Evolutionary conservation across 257 asterid species (phyloP).

Genomic region (Oldenlandia corymbosa): DNA sequence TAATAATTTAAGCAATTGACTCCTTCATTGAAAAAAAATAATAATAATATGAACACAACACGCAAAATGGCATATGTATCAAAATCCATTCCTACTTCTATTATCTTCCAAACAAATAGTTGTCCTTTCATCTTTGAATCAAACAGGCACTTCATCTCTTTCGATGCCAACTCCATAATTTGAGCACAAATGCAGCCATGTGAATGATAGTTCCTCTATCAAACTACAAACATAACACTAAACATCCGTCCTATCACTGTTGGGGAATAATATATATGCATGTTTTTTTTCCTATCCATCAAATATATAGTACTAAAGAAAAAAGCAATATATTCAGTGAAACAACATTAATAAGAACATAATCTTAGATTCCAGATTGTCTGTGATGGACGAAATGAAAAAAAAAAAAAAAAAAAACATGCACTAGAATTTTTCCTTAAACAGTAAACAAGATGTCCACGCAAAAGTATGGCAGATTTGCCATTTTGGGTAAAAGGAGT

Average conservation of each 20-base stretch:
- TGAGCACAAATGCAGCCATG: constrained; percentile 21
- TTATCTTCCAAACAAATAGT: not conserved
- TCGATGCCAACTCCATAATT: constrained; percentile 14
- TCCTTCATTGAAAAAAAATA: no score
- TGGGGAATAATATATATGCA: constrained; percentile 27
- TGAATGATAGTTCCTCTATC: not conserved
- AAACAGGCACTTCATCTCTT: not conserved
- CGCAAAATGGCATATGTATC: not conserved
- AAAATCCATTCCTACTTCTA: no score
- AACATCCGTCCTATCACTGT: constrained; percentile 27
- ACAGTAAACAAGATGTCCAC: constrained; percentile 4
- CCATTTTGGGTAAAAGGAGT: constrained; percentile 13
- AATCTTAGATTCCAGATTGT: constrained; percentile 19
- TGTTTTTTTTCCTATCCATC: not conserved
- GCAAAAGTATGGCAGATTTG: not conserved
- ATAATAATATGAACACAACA: no score
- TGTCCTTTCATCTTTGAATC: constrained; percentile 20
- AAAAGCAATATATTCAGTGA: no score
- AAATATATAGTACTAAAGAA: no score
- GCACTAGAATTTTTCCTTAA: constrained; percentile 15
- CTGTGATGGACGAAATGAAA: no score
- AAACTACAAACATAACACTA: not conserved
- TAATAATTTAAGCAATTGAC: no score
- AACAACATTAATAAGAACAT: constrained; percentile 5
- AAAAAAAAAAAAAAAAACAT: constrained; percentile 3